Evolutionary conservation across 805 yeast genomes (phyloP), one percentile per base, ranked within the genome.

Genomic region (Candida germanica): DNA sequence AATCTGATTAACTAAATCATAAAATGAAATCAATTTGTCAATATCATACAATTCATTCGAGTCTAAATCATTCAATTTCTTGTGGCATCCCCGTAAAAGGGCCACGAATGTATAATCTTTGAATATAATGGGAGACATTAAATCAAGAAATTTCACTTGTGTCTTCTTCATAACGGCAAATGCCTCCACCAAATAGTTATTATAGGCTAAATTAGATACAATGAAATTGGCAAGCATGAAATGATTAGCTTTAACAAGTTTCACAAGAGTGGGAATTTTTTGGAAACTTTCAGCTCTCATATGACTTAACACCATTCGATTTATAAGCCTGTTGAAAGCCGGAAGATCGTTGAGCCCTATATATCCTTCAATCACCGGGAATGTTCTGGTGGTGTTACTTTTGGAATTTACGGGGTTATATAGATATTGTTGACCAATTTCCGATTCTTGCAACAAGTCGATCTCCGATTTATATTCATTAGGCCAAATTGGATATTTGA

Each of bases 291-390:
- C 32, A 5, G 46, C 39, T 18, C 51, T 44, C 13, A 55, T 37
- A 12, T 49, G 40, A 12, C 37, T 25, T 3, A 19, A 18, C 1
- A 56, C 46, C 15, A 49, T 35, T 3, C 38, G 30, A 9, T 42
- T 31, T 8, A 65, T 44, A 26, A 62, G 39, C 3, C 19, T 27
- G 10, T 43, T 35, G 42, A 65, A 66, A 5, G 39, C 25, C 0
- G 72, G 71, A 15, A 66, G 44, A 40, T 66, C 72, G 7, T 41
- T 46, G 2, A 50, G 40, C 5, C 36, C 33, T 6, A 66, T 24
- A 1, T 44, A 38, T 1, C 68, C 70, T 18, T 50, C 50, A 7
- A 66, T 38, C 5, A 59, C 38, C 2, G 69, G 62, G 25, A 46
- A 32, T 11, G 39, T 11, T 27, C 44, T 22, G 1, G 38, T 43